These are phyloP conservation scores for Blastobotrys raffinosifermentans DNA, from an alignment of 1,139 yeast genomes.

Conservation along the genomic window DNA sequence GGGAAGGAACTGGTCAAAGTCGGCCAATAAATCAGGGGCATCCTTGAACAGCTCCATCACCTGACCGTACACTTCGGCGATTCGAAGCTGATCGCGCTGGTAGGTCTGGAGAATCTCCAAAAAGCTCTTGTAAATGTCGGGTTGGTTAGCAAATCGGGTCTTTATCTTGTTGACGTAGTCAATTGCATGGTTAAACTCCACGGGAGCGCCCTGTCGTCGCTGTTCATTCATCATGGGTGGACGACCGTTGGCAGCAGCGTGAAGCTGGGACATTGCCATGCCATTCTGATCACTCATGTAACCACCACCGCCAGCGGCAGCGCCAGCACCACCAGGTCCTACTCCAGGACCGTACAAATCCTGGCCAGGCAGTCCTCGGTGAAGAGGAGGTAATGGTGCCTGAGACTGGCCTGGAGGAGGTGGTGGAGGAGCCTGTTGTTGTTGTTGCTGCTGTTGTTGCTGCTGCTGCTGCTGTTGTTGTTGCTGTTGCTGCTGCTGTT, in stretches of 20 bases:
- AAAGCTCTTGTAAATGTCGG: conserved; percentile 91
- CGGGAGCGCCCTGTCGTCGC: conserved; percentile 59
- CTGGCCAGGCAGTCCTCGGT: conserved; percentile 6
- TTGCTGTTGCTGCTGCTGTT: conserved; percentile 9
- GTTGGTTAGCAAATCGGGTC: conserved; percentile 88
- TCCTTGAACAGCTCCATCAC: conserved; percentile 83
- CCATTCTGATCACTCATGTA: conserved; percentile 5
- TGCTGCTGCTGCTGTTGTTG: conserved; percentile 19
- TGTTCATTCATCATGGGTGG: conserved; percentile 15
- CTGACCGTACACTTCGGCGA: conserved; percentile 89
- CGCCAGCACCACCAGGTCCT: neutral
- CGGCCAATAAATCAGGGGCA: conserved; percentile 91
- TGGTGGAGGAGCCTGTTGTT: conserved; percentile 10
- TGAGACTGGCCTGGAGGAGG: conserved; percentile 7
- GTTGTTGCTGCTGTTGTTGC: conserved; percentile 21
- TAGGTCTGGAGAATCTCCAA: conserved; percentile 93
- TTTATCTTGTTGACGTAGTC: conserved; percentile 93
- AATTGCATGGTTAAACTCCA: conserved; percentile 95
- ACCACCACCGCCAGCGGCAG: conserved; percentile 2
- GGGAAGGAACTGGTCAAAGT: conserved; percentile 91
- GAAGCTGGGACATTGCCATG: conserved; percentile 34
- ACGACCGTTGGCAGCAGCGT: conserved; percentile 35
- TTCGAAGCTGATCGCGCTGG: conserved; percentile 93
- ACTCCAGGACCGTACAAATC: conserved; percentile 1
- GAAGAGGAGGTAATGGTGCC: conserved; percentile 6